Evolutionary conservation across 164 flowering plant species (phyloP).

Genomic region (Liquidambar formosana): DNA sequence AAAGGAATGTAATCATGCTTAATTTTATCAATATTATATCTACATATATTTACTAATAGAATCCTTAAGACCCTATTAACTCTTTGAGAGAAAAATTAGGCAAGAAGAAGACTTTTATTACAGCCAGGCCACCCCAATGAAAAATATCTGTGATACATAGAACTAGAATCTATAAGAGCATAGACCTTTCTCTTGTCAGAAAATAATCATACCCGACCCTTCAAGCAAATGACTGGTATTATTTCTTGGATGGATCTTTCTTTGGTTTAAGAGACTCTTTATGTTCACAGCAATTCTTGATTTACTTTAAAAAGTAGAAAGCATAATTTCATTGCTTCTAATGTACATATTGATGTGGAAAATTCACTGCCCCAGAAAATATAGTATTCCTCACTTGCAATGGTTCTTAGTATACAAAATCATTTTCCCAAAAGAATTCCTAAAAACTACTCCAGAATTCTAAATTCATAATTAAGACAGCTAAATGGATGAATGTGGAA

Average conservation of each 20-base stretch:
- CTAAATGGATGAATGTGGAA: background rate
- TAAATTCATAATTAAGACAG: background rate
- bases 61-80: no score
- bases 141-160: background rate
- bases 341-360: background rate
- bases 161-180: background rate
- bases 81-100: no score
- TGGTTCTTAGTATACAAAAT: background rate
- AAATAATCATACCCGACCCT: background rate
- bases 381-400: background rate
- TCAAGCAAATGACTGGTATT: background rate
- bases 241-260: background rate
- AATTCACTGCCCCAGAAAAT: background rate
- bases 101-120: background rate
- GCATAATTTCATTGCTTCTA: no score
- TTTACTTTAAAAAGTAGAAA: background rate
- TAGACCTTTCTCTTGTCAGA: background rate
- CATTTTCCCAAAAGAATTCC: background rate
- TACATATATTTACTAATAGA: no score
- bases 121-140: background rate
- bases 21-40: background rate
- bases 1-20: no score
- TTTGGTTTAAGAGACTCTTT: background rate
- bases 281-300: background rate
- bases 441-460: background rate